These are phyloP conservation scores for Populus hybrid DNA, from an alignment of 441 rosid genomes.

Conservation along the genomic window DNA sequence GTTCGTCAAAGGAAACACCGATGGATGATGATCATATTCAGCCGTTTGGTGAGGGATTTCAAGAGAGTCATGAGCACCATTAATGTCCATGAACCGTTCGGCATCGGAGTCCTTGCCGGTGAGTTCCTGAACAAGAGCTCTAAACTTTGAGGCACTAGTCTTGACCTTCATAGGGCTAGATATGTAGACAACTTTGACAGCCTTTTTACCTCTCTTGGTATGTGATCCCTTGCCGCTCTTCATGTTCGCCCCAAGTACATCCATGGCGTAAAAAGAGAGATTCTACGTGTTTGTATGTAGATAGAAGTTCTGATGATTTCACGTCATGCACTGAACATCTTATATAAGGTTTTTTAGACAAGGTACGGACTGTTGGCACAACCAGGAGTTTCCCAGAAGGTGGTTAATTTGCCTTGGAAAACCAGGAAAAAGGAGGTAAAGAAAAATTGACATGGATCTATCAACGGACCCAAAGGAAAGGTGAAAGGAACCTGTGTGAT, in stretches of 20 bases:
- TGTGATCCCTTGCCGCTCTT: slow-evolving; percentile 18
- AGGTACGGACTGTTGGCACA: slow-evolving; percentile 1
- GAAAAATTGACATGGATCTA: neutral
- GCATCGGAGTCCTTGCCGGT: slow-evolving; percentile 75
- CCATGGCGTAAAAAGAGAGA: slow-evolving; percentile 10
- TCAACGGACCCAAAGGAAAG: neutral
- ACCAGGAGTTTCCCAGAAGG: slow-evolving; percentile 22
- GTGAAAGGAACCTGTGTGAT: neutral
- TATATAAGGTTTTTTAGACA: neutral
- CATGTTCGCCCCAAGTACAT: slow-evolving; percentile 28
- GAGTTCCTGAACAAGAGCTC: slow-evolving; percentile 81
- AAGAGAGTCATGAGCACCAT: neutral
- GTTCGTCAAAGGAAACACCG: neutral
- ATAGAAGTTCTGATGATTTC: neutral
- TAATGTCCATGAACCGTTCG: slow-evolving; percentile 19
- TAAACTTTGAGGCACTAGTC: slow-evolving; percentile 66
- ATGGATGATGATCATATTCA: neutral
- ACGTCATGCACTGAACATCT: neutral
- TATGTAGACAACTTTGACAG: slow-evolving; percentile 71
- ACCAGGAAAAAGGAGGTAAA: neutral
- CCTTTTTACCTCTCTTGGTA: slow-evolving; percentile 27
- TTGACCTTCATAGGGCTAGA: slow-evolving; percentile 75
- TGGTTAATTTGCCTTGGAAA: neutral
- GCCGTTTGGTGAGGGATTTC: neutral
- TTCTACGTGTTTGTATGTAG: neutral